A percentile compares a stretch with the other conserved stretches of the same genome.
phyloP scores from a whole-genome alignment of 495 filamentous ascomycete genomes.

The Lepidopterella palustris region DNA sequence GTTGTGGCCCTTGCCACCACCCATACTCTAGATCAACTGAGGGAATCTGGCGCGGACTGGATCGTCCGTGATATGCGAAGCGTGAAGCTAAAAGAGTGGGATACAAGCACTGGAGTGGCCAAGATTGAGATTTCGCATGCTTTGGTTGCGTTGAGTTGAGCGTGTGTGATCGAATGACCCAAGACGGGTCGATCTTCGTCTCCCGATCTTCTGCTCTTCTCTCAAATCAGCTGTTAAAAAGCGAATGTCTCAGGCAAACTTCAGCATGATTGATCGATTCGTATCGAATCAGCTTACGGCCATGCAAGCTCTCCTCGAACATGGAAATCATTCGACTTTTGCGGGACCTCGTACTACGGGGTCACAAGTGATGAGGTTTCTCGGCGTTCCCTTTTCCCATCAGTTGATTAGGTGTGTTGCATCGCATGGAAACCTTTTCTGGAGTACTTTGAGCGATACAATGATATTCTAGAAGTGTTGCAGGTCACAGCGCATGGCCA shows the following conservation, averaged over 20 bases:
- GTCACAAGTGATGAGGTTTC: background rate
- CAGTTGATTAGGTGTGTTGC: slow-evolving; percentile 21
- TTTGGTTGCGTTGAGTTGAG: slow-evolving; percentile 22
- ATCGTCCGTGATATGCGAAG: slow-evolving; percentile 74
- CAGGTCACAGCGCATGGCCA: slow-evolving; percentile 28
- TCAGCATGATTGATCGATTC: background rate
- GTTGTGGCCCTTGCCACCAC: slow-evolving; percentile 85
- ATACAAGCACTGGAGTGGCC: slow-evolving; percentile 29
- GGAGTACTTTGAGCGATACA: slow-evolving; percentile 9
- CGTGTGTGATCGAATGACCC: background rate
- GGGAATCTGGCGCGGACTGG: slow-evolving; percentile 75
- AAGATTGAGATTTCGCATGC: slow-evolving; percentile 38
- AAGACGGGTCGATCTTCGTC: no score
- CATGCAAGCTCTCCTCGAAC: background rate
- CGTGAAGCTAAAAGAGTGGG: slow-evolving; percentile 42
- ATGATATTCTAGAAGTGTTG: slow-evolving; percentile 26
- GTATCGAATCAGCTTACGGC: background rate
- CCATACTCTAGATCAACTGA: slow-evolving; percentile 65
- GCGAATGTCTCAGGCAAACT: no score
- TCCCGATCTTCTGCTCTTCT: no score
- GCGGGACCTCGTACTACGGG: background rate
- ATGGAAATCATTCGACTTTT: background rate
- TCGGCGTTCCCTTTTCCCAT: background rate
- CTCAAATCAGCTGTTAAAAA: no score
- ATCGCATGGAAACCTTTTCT: slow-evolving; percentile 25